Conservation (phyloP, 2,329 filamentous ascomycete genomes). For the Paecilomyces sp. region DNA sequence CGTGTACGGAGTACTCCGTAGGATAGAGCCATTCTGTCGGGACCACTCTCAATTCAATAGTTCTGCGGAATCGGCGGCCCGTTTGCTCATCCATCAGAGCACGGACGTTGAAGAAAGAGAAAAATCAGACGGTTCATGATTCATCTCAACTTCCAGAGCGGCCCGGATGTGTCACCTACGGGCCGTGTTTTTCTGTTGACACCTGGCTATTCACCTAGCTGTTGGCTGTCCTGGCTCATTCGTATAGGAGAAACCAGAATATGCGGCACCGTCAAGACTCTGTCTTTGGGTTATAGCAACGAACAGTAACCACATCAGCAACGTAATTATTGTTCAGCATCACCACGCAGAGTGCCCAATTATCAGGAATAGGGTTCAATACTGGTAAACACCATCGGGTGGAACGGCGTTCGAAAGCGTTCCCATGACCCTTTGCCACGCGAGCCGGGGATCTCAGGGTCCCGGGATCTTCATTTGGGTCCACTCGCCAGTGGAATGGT, state of each 20-base stretch:
- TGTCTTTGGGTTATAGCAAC: neutral
- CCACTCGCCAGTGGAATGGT: neutral
- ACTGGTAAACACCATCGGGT: too few species aligned
- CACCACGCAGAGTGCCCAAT: neutral
- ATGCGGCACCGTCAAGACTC: neutral
- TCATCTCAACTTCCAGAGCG: neutral
- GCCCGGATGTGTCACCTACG: neutral
- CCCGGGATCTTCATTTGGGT: neutral
- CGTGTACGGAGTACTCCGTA: too few species aligned
- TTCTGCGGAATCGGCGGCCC: neutral
- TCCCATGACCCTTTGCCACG: neutral
- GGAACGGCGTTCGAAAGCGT: neutral
- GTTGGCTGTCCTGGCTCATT: too few species aligned
- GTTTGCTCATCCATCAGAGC: neutral
- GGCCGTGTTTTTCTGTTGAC: neutral
- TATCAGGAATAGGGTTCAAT: neutral
- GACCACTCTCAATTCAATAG: neutral
- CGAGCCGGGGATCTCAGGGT: neutral
- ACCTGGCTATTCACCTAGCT: neutral
- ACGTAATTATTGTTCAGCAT: too few species aligned
- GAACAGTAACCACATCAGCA: neutral
- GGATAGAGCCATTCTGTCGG: neutral
- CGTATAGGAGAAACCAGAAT: too few species aligned
- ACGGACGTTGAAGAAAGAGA: neutral
- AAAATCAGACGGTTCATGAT: neutral